Percentiles rank a stretch among this genome's conserved stretches.
Evolutionary conservation across 75 land plant genomes (phyloP).

Genomic region (Pinus albicaulis): DNA sequence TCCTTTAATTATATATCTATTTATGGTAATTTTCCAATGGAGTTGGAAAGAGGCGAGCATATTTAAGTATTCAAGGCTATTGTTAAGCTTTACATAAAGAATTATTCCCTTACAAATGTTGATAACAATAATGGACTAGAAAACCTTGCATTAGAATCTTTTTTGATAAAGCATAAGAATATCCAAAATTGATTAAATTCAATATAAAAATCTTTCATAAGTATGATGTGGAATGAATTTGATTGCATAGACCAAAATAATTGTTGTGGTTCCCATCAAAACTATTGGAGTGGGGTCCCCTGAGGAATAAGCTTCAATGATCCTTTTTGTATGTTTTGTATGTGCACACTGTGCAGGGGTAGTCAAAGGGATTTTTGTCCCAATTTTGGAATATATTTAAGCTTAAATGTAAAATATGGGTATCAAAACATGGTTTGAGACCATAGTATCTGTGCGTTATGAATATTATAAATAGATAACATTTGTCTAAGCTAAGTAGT

Average conservation of each 20-base stretch:
- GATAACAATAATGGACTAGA: conserved; percentile 1
- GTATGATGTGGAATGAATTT: conserved; percentile 1
- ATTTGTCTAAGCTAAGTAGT: no score
- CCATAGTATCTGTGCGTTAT: no score
- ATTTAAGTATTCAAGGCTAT: not conserved
- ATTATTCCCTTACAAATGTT: not conserved
- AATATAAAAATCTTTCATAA: not conserved
- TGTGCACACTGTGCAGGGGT: no score
- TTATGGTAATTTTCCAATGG: conserved; percentile 3
- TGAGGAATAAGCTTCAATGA: not conserved
- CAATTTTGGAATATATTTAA: no score
- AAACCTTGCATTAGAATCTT: not conserved
- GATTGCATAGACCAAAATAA: not conserved
- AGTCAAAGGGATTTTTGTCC: no score
- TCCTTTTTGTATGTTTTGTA: no score
- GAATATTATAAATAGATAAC: no score
- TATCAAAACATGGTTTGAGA: no score
- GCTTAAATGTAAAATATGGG: no score
- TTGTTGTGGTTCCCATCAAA: not conserved
- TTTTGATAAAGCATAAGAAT: not conserved
- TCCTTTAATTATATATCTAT: not conserved
- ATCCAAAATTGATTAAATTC: not conserved
- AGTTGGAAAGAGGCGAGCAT: not conserved
- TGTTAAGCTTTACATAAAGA: conserved; percentile 6
- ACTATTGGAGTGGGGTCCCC: not conserved